Percentiles rank a stretch among this genome's conserved stretches.
phyloP scores from a whole-genome alignment of 176 grass and related monocot genomes.

The Aegilops sharonensis region DNA sequence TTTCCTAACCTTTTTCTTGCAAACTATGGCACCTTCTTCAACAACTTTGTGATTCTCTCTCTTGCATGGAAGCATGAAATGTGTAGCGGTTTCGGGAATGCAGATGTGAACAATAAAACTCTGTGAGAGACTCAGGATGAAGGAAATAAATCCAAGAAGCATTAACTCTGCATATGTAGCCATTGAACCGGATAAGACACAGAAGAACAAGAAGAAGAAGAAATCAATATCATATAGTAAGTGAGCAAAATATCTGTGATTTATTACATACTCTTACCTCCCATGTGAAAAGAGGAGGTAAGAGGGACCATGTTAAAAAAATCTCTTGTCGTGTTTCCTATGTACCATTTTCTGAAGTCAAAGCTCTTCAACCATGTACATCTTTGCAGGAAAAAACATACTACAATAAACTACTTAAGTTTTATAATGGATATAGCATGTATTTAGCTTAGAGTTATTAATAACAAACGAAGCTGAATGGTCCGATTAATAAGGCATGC shows the following conservation, averaged over 20 bases:
- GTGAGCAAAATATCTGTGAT: not conserved
- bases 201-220: not conserved
- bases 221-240: not conserved
- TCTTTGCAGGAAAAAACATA: not conserved
- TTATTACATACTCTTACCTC: no score
- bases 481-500: not conserved
- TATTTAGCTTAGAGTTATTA: not conserved
- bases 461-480: conserved; percentile 2
- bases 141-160: conserved; percentile 96
- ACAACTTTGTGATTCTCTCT: conserved; percentile 10
- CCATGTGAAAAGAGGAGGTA: no score
- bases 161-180: conserved; percentile 73
- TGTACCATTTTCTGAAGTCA: not conserved
- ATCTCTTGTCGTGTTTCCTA: not conserved
- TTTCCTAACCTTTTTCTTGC: conserved; percentile 53
- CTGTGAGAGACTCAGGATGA: conserved; percentile 74
- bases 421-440: not conserved
- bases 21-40: conserved; percentile 35
- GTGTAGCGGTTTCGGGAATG: conserved; percentile 48
- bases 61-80: conserved; percentile 76
- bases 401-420: not conserved
- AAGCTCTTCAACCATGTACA: conserved; percentile 6
- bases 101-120: conserved; percentile 58
- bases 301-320: not conserved
- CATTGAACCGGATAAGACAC: conserved; percentile 11